Percentiles rank a stretch among this genome's conserved stretches.
These are phyloP conservation scores for Monosporascus sp. DNA, from an alignment of 2,329 filamentous ascomycete species.

Conservation along the genomic window DNA sequence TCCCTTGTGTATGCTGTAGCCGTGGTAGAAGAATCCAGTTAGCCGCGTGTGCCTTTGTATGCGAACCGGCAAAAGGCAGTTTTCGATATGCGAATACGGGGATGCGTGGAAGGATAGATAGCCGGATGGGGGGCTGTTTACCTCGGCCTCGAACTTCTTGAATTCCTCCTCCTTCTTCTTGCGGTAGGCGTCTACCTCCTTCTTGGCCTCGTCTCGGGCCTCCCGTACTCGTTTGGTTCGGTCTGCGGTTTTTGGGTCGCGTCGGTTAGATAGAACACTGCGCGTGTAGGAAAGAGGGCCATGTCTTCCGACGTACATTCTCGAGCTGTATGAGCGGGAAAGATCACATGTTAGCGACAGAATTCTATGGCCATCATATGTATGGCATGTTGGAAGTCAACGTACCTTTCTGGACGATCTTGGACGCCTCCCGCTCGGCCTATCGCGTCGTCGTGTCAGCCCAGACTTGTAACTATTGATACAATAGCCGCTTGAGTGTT, in stretches of 20 bases:
- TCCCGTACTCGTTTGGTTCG: slow-evolving; percentile 97
- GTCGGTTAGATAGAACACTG: not conserved
- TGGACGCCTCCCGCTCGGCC: slow-evolving; percentile 97
- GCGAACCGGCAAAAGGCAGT: too few species aligned
- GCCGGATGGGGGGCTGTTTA: slow-evolving; percentile 19
- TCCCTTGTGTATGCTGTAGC: slow-evolving; percentile 83
- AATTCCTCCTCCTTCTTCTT: slow-evolving; percentile 89
- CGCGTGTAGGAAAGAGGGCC: not conserved
- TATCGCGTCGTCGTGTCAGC: slow-evolving; percentile 32
- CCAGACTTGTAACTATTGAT: not conserved
- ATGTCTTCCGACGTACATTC: slow-evolving; percentile 62
- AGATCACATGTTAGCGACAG: slow-evolving; percentile 23
- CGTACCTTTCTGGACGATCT: slow-evolving; percentile 95
- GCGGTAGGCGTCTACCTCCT: slow-evolving; percentile 93
- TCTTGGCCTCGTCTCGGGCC: slow-evolving; percentile 92
- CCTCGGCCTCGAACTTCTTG: slow-evolving; percentile 82
- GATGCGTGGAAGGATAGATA: not conserved
- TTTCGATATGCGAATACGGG: too few species aligned
- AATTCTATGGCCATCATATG: slow-evolving; percentile 1
- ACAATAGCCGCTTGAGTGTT: not conserved
- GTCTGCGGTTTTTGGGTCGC: slow-evolving; percentile 36
- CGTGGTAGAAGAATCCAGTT: not conserved
- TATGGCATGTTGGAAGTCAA: slow-evolving; percentile 3
- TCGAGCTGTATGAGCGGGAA: slow-evolving; percentile 53
- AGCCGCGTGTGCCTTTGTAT: too few species aligned